Base-by-base conservation (phyloP, 306 rosid species). In the Malus orientalis region DNA sequence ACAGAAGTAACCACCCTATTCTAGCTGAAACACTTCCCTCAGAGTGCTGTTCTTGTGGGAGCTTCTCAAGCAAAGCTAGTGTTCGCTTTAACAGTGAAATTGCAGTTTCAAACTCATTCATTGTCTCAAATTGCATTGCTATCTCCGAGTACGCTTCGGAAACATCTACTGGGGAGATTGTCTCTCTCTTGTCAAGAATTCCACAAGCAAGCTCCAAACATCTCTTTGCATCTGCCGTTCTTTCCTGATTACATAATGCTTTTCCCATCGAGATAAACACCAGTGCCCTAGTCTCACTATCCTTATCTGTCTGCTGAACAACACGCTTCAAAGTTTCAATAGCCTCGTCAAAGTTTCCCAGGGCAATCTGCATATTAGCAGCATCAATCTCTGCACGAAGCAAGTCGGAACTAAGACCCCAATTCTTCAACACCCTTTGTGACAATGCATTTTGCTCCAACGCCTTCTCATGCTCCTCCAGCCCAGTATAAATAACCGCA, bases 1-100 rank as follows among this genome's bases (percentile, higher is more conserved):
- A 75, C 86, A 94, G 83, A 44, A 91, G 86, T 44, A 94, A 83
- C 97, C 98, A 94, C 73, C 97, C 98, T 80, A 94, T 75, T 88
- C 93, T 89, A 40, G 97, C 98, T 66, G 93, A 90, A 58, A 91
- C 88, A 83, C 93, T 90, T 64, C 97, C 98, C 81, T 89, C 98
- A 0, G 93, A 87, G 70, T 91, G 97, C 82, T 94, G 96, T 84
- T 91, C 98, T 80, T 94, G 97, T 3, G 98, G 95, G 25, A 90
- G 86, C 83, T 82, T 94, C 90, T 91, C 97, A 47, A 91, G 89
- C 89, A 94, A 70, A 70, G 86, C 84, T 49, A 89, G 81, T 22
- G 98, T 69, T 76, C 87, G 89, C 85, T 91, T 91, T 78, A 91
- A 81, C 84, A 94, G 78, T 6, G 91, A 94, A 80, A 94, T 90